phyloP scores from a whole-genome alignment of 352 stramenopile species.

The Halophytophthora polymorphica region DNA sequence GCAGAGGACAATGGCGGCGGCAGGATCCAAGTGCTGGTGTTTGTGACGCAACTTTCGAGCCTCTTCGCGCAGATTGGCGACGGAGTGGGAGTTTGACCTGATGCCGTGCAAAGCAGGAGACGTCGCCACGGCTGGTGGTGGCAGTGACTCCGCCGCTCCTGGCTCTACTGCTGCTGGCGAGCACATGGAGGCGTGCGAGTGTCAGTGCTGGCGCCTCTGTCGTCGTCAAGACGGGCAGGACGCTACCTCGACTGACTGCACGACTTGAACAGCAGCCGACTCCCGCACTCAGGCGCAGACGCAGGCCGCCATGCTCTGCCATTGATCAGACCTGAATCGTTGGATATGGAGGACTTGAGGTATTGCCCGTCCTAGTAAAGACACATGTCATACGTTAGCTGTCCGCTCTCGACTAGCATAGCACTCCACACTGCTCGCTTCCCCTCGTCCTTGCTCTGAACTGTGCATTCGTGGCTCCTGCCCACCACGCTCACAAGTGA shows the following conservation, averaged over 20 bases:
- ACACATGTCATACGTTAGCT: conserved; percentile 4
- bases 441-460: conserved; percentile 12
- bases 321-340: conserved; percentile 1
- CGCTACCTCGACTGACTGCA: neutral
- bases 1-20: too few relatives aligned
- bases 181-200: neutral
- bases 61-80: neutral
- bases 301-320: neutral
- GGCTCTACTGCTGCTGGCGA: neutral
- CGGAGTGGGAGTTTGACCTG: neutral
- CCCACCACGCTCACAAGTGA: conserved; percentile 1
- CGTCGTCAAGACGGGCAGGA: neutral
- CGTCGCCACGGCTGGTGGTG: neutral
- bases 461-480: conserved; percentile 1
- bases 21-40: neutral
- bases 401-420: conserved; percentile 3
- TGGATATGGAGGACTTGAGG: neutral
- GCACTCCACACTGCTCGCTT: neutral
- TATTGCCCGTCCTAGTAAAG: conserved; percentile 13
- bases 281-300: neutral
- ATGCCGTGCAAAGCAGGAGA: neutral
- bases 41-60: neutral
- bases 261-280: neutral
- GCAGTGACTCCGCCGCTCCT: neutral
- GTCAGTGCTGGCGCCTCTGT: neutral